Evolutionary conservation across 2,329 filamentous ascomycete species (phyloP).

Genomic region (Neofusicoccum sp.): DNA sequence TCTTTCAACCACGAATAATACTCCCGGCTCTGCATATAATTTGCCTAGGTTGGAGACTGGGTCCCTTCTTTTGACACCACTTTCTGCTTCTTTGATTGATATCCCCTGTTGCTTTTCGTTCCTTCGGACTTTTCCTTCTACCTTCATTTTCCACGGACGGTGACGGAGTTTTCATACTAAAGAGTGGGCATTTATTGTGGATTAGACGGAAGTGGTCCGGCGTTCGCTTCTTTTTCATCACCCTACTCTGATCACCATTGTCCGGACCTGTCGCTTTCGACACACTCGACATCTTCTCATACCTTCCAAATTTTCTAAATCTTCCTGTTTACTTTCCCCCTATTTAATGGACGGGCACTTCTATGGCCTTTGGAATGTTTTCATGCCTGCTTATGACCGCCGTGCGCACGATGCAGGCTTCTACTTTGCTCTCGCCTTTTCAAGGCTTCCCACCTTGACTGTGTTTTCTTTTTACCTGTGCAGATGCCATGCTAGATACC

Average conservation of each 20-base stretch:
- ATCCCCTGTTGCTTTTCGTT: background rate
- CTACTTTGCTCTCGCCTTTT: background rate
- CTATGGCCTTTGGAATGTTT: background rate
- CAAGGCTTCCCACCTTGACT: background rate
- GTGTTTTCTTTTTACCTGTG: background rate
- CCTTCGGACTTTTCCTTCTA: background rate
- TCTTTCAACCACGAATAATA: background rate
- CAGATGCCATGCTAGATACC: slow-evolving; percentile 11
- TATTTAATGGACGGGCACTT: background rate
- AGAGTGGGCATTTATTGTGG: slow-evolving; percentile 13
- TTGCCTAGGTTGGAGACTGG: background rate
- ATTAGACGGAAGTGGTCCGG: slow-evolving; percentile 4
- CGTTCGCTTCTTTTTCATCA: background rate
- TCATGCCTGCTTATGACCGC: background rate
- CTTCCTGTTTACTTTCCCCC: background rate
- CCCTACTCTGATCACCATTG: background rate
- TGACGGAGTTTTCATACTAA: slow-evolving; percentile 15
- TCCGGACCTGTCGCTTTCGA: slow-evolving; percentile 1
- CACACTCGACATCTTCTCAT: background rate
- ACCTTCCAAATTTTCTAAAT: background rate
- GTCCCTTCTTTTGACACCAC: background rate
- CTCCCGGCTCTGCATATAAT: slow-evolving; percentile 1
- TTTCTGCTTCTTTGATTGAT: background rate
- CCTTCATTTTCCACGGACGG: slow-evolving; percentile 6
- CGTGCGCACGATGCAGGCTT: background rate